These are phyloP conservation scores for Pseudisothecium myosuroides DNA, from an alignment of 225 moss, liverwort and hornwort species.

Conservation along the genomic window DNA sequence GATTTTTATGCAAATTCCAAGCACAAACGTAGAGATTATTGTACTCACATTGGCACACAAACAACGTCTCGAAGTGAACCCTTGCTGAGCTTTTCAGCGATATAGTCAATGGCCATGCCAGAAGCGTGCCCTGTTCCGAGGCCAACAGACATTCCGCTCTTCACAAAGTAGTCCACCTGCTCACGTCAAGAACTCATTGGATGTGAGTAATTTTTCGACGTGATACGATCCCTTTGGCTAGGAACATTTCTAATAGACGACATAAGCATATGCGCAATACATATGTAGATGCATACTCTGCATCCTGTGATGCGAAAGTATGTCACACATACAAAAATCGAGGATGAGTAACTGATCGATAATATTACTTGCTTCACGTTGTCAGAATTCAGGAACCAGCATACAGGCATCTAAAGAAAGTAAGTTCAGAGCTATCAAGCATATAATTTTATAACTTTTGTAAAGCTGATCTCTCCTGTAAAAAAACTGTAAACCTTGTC, in stretches of 20 bases:
- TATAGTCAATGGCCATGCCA: conserved; percentile 32
- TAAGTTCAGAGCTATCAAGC: background rate
- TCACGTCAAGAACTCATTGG: background rate
- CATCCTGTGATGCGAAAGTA: background rate
- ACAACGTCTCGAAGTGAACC: conserved; percentile 36
- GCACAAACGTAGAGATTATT: background rate
- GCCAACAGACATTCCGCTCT: conserved; percentile 40
- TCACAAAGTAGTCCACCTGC: conserved; percentile 60
- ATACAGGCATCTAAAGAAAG: background rate
- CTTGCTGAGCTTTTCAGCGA: conserved; percentile 31
- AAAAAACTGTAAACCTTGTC: background rate
- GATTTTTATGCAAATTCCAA: background rate
- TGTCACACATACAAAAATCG: background rate
- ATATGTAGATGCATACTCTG: background rate
- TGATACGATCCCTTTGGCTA: background rate
- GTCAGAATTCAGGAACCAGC: background rate
- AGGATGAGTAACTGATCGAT: background rate
- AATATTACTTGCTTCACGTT: background rate
- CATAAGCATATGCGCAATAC: background rate
- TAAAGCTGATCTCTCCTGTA: background rate
- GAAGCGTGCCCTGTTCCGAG: conserved; percentile 43
- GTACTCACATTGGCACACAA: conserved; percentile 50
- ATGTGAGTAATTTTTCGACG: background rate
- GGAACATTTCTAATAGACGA: background rate
- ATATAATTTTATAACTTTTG: background rate